These are phyloP conservation scores for Hyaloscypha finlandica DNA, from an alignment of 495 filamentous ascomycete species.

Conservation along the genomic window DNA sequence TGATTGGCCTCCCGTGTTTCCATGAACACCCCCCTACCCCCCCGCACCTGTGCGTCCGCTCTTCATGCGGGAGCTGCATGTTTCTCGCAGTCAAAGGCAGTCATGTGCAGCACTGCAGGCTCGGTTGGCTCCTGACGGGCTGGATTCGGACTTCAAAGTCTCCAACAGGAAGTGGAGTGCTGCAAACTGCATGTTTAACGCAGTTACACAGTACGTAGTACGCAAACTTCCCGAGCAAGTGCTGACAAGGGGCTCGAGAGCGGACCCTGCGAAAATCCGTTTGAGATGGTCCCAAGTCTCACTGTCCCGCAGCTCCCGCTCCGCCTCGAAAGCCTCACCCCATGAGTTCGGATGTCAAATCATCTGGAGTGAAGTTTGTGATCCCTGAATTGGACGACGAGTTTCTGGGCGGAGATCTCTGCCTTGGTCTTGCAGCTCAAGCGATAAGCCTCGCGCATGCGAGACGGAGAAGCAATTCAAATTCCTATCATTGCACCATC, in stretches of 20 bases:
- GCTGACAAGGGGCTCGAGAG: not conserved
- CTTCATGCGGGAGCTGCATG: no score
- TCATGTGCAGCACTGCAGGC: no score
- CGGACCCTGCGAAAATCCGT: not conserved
- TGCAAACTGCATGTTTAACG: not conserved
- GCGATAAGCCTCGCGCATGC: not conserved
- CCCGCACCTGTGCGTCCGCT: slow-evolving; percentile 5
- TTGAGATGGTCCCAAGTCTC: no score
- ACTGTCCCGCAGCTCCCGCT: not conserved
- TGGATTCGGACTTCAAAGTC: no score
- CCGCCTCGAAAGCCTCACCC: not conserved
- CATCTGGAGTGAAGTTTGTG: not conserved
- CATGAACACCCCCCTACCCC: slow-evolving; percentile 15
- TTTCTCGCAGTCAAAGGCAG: not conserved
- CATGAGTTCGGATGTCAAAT: not conserved
- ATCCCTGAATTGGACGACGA: not conserved
- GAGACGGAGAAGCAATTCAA: slow-evolving; percentile 19
- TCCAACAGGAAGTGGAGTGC: not conserved
- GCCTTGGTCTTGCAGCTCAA: not conserved
- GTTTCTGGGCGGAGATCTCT: not conserved
- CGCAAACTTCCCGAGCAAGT: not conserved
- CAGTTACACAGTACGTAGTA: no score
- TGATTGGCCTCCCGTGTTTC: slow-evolving; percentile 12
- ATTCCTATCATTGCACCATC: not conserved
- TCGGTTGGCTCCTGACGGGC: no score